Conservation (phyloP, 192 early-diverging fungal genomes). For the Fimicolochytrium jonesii region DNA sequence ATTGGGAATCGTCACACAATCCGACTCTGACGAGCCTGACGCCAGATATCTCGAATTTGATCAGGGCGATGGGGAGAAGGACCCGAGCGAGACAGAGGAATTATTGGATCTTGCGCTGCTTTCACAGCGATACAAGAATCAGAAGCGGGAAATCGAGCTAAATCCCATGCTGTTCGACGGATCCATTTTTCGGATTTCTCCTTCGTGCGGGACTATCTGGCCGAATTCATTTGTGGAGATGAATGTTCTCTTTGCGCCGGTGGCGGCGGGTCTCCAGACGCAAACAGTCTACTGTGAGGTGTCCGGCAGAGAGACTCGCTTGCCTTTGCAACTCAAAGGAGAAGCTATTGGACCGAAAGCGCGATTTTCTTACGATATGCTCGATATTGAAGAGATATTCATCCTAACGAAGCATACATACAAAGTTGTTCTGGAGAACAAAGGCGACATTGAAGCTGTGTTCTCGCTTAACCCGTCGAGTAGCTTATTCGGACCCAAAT, state of each 20-base stretch:
- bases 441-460: constrained; percentile 45
- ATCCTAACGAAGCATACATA: constrained; percentile 52
- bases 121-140: constrained; percentile 32
- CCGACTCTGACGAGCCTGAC: background rate
- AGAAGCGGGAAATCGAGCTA: constrained; percentile 29
- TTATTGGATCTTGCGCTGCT: constrained; percentile 21
- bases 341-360: constrained; percentile 53
- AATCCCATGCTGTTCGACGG: constrained; percentile 39
- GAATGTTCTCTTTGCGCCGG: constrained; percentile 44
- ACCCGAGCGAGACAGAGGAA: background rate
- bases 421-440: constrained; percentile 54
- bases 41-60: no score
- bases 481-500: constrained; percentile 43
- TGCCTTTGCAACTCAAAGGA: constrained; percentile 52
- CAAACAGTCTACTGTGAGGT: constrained; percentile 48
- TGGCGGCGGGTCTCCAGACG: constrained; percentile 30
- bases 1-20: constrained; percentile 12
- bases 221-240: constrained; percentile 47
- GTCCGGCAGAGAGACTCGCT: constrained; percentile 46
- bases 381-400: constrained; percentile 52
- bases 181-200: constrained; percentile 40
- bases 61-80: constrained; percentile 6
- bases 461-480: constrained; percentile 23
- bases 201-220: constrained; percentile 48
- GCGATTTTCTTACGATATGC: constrained; percentile 48